Base-by-base conservation (phyloP, 2,329 filamentous ascomycete genomes). In the Metarhizium album region DNA sequence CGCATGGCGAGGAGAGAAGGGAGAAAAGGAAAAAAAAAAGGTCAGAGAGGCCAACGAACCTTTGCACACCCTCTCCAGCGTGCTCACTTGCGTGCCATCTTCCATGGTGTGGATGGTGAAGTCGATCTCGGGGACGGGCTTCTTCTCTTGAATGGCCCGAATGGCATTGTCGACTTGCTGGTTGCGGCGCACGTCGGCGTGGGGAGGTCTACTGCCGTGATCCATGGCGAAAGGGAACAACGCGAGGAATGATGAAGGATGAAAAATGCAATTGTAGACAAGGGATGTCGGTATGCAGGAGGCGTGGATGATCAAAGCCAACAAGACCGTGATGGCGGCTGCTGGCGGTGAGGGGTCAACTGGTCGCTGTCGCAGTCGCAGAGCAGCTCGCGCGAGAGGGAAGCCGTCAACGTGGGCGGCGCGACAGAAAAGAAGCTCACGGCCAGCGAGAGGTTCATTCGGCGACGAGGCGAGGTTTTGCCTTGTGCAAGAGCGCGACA, bases 61-160 rank as follows among this genome's bases (percentile, higher is more conserved):
- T 90, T 97, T 98, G 79, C 91, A 95, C 55, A 98, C 93, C 68
- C 93, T 82, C 73, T 98, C 93, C 67, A 86, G 73, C 55, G 93
- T 98, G 81, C 82, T 97, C 67, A 98, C 93, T 74, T 95, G 89
- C 49, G 81, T 84, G 65, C 88, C 89, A 76, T 98, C 93, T 70
- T 98, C 93, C 91, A 97, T 96, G 55, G 87, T 93, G 71, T 98
- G 93, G 64, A 98, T 83, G 51, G 89, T 94, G 69, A 98, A 98
- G 75, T 98, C 93, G 64, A 98, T 97, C 77, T 97, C 91, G 52
- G 93, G 93, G 47, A 94, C 79, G 50, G 91, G 90, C 75, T 87
- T 91, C 84, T 97, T 97, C 63, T 96, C 83, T 68, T 84, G 83
- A 64, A 98, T 90, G 54, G 93, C 93, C 68, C 87, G 88, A 64